phyloP scores from a whole-genome alignment of 2,329 filamentous ascomycete species.

The Diaporthe sp. region DNA sequence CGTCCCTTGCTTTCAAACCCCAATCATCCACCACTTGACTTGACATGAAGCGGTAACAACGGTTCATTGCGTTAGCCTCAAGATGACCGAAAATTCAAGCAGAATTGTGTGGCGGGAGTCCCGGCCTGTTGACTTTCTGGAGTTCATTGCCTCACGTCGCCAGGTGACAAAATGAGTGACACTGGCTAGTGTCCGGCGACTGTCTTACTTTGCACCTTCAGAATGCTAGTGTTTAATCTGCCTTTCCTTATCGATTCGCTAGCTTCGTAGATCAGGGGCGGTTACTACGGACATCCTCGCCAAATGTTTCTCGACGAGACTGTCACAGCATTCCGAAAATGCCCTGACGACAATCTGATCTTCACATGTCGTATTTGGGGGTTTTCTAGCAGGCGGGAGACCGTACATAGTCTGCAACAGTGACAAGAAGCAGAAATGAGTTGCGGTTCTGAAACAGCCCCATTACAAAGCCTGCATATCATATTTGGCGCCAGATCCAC shows the following conservation, averaged over 20 bases:
- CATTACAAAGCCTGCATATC: constrained; percentile 3
- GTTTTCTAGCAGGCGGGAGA: neutral
- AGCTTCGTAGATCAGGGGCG: neutral
- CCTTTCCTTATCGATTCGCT: neutral
- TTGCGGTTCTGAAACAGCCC: neutral
- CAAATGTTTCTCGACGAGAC: neutral
- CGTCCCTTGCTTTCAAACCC: neutral
- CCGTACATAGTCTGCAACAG: neutral
- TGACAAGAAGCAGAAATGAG: neutral
- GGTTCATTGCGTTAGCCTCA: neutral
- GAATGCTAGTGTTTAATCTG: neutral
- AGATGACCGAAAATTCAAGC: too few species aligned
- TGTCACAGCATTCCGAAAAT: neutral
- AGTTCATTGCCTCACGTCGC: neutral
- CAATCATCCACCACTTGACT: too few species aligned
- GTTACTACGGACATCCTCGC: neutral
- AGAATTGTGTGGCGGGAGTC: too few species aligned
- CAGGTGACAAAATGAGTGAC: neutral
- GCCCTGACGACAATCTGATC: neutral
- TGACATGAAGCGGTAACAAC: neutral
- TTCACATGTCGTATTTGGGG: neutral
- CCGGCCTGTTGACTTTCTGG: neutral
- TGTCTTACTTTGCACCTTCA: neutral
- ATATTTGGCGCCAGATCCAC: neutral
- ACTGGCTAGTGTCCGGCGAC: neutral